Evolutionary conservation across 345 rosid genomes (phyloP).

Genomic region (Sapria himalayana): DNA sequence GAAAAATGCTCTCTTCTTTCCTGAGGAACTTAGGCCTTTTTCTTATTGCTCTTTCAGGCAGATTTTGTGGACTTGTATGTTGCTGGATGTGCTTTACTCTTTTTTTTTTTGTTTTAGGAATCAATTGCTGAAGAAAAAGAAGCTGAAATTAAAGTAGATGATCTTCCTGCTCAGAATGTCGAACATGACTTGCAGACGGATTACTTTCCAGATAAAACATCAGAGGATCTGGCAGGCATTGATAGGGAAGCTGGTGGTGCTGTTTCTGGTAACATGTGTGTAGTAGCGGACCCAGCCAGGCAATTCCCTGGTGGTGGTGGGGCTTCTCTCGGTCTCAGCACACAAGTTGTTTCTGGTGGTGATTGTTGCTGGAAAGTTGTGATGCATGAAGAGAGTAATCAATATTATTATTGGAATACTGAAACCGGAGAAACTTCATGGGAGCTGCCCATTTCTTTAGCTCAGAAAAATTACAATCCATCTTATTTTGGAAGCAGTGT

Average conservation of each 20-base stretch:
- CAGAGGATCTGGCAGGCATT: slow-evolving; percentile 12
- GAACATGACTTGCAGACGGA: slow-evolving; percentile 14
- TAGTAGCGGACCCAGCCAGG: slow-evolving; percentile 18
- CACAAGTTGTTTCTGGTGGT: slow-evolving; percentile 26
- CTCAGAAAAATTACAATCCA: slow-evolving; percentile 16
- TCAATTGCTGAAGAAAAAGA: slow-evolving; percentile 12
- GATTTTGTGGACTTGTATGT: too few species aligned
- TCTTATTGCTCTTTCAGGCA: too few species aligned
- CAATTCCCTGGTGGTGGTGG: slow-evolving; percentile 17
- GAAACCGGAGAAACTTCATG: slow-evolving; percentile 96
- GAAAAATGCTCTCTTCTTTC: too few species aligned
- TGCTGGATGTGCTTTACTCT: too few species aligned
- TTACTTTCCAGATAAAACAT: slow-evolving; percentile 13
- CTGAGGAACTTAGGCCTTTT: too few species aligned
- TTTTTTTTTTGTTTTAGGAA: slow-evolving; percentile 22
- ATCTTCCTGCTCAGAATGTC: slow-evolving; percentile 11
- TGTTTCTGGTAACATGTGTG: slow-evolving; percentile 12
- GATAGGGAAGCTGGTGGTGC: slow-evolving; percentile 14
- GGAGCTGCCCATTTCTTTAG: slow-evolving; percentile 52
- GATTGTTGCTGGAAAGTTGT: slow-evolving; percentile 63
- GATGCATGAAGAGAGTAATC: slow-evolving; percentile 74
- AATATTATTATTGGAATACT: slow-evolving; percentile 82
- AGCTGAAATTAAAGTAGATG: slow-evolving; percentile 16
- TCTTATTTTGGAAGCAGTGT: slow-evolving; percentile 11
- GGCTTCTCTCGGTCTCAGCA: slow-evolving; percentile 20